Percentiles rank a stretch among this genome's conserved stretches.
Evolutionary conservation across 768 basidiomycete genomes (phyloP).

Genomic region (Lactifluus rugatus): DNA sequence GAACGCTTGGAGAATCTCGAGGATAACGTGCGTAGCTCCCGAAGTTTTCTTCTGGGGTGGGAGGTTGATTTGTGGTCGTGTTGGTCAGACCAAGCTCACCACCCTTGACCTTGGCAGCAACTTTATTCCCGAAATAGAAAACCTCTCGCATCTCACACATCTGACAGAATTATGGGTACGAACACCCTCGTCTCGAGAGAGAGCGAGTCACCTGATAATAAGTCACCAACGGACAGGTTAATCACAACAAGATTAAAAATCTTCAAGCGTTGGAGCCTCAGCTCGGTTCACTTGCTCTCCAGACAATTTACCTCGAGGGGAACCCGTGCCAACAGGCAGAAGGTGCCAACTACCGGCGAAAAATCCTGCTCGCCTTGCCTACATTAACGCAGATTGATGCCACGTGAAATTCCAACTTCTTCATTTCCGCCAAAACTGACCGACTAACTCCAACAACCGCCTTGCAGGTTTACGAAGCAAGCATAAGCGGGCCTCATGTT

Average conservation of each 20-base stretch:
- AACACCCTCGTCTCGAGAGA: neutral
- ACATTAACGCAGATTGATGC: constrained; percentile 93
- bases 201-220: neutral
- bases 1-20: constrained; percentile 76
- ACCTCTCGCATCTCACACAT: constrained; percentile 60
- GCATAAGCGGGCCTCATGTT: constrained; percentile 8
- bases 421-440: constrained; percentile 4
- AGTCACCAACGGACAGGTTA: constrained; percentile 47
- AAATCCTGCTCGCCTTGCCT: constrained; percentile 80
- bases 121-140: constrained; percentile 69
- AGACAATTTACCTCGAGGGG: constrained; percentile 89
- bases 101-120: constrained; percentile 88
- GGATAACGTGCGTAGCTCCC: constrained; percentile 49
- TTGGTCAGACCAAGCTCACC: constrained; percentile 48
- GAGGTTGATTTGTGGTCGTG: neutral
- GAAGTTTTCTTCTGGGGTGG: neutral
- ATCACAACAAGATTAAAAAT: constrained; percentile 73
- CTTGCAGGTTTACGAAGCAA: constrained; percentile 16
- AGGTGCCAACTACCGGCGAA: constrained; percentile 71
- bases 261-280: constrained; percentile 59
- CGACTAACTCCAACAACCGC: neutral
- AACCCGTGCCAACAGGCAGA: constrained; percentile 86
- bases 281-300: constrained; percentile 50
- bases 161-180: constrained; percentile 95
- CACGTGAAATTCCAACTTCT: constrained; percentile 51